Evolutionary conservation across 1,284 basidiomycete species (phyloP).

Genomic region (Ustanciosporium gigantosporum): DNA sequence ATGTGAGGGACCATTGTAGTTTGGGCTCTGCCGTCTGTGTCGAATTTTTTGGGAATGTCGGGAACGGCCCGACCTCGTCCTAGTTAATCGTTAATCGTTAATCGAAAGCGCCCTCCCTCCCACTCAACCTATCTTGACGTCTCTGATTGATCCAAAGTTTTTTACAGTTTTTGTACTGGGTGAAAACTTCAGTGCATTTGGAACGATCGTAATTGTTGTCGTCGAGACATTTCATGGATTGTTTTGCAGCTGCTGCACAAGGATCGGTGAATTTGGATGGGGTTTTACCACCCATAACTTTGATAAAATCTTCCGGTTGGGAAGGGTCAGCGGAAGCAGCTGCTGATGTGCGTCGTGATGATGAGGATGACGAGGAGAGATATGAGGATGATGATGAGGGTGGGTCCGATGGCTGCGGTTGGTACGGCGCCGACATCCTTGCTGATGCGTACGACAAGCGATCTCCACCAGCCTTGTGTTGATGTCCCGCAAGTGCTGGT

Average conservation of each 20-base stretch:
- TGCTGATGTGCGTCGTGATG: too few species aligned
- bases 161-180: constrained; percentile 55
- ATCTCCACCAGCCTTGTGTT: too few species aligned
- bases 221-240: constrained; percentile 57
- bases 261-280: constrained; percentile 54
- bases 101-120: constrained; percentile 41
- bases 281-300: constrained; percentile 45
- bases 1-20: too few species aligned
- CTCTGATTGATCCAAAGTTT: constrained; percentile 49
- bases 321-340: constrained; percentile 6
- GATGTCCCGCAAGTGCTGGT: too few species aligned
- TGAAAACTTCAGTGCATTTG: constrained; percentile 52
- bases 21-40: too few species aligned
- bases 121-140: constrained; percentile 37
- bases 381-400: constrained; percentile 1
- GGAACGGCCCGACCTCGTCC: too few species aligned
- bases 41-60: too few species aligned
- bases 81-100: too few species aligned
- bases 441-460: too few species aligned
- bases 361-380: not conserved
- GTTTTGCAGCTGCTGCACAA: constrained; percentile 53
- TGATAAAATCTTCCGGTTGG: constrained; percentile 40
- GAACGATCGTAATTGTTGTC: constrained; percentile 50
- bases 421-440: not conserved
- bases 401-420: not conserved